These are phyloP conservation scores for Conringia planisiliqua DNA, from an alignment of 345 rosid species.

Conservation along the genomic window DNA sequence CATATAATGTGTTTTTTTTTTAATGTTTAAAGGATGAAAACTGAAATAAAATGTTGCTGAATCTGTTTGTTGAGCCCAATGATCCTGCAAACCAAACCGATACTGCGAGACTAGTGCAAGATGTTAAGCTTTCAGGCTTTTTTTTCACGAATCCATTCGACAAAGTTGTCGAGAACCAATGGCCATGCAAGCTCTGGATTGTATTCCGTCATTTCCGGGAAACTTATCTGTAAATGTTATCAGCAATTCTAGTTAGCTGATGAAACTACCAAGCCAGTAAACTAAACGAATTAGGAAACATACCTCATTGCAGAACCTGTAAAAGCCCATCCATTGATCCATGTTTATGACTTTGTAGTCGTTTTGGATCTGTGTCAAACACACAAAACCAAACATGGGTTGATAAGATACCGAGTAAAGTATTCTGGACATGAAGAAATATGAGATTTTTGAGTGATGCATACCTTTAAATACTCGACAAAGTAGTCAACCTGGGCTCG, in stretches of 20 bases:
- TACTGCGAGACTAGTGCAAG: slow-evolving; percentile 15
- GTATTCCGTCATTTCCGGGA: slow-evolving; percentile 75
- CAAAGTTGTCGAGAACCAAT: slow-evolving; percentile 93
- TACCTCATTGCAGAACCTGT: slow-evolving; percentile 91
- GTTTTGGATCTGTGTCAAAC: slow-evolving; percentile 60
- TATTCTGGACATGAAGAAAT: neutral
- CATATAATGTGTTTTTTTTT: slow-evolving; percentile 19
- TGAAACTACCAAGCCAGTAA: neutral
- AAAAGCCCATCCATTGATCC: slow-evolving; percentile 95
- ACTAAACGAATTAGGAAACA: slow-evolving; percentile 6
- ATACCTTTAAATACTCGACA: slow-evolving; percentile 42
- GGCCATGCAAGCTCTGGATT: slow-evolving; percentile 99
- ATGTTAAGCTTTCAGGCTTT: slow-evolving; percentile 40
- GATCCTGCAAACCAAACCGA: slow-evolving; percentile 28
- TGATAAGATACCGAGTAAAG: neutral
- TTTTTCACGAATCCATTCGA: slow-evolving; percentile 90
- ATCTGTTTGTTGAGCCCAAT: slow-evolving; percentile 12
- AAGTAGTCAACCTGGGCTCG: slow-evolving; percentile 74
- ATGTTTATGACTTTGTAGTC: slow-evolving; percentile 93
- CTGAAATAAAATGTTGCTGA: slow-evolving; percentile 25
- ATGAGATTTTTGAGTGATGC: neutral
- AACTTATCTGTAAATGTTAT: slow-evolving; percentile 65
- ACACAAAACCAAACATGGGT: neutral
- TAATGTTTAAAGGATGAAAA: slow-evolving; percentile 8
- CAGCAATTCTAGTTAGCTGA: neutral